A percentile compares a stretch with the other conserved stretches of the same genome.
Conservation (phyloP, 176 grass and related monocot genomes). For the Panicum miliaceum region DNA sequence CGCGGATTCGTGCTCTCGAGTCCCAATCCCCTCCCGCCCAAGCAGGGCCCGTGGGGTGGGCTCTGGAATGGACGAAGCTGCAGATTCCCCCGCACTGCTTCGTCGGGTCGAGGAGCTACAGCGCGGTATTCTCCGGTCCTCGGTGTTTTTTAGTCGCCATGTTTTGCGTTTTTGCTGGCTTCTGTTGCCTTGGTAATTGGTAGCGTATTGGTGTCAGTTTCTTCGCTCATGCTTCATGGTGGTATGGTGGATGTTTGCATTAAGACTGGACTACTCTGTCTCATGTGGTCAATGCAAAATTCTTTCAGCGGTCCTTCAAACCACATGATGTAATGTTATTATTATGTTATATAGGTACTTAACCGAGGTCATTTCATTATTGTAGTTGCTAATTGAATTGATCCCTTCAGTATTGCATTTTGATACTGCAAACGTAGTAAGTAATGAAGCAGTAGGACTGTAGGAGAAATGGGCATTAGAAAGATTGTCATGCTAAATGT, state of each 20-base stretch:
- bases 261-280: background rate
- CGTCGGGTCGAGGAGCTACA: slow-evolving; percentile 23
- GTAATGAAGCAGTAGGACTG: background rate
- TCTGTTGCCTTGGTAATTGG: background rate
- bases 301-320: background rate
- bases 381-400: background rate
- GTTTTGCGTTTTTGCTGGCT: background rate
- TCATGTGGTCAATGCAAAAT: background rate
- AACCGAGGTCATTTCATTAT: background rate
- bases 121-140: slow-evolving; percentile 1
- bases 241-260: background rate
- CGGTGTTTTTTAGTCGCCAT: background rate
- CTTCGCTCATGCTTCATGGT: background rate
- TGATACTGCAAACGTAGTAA: background rate
- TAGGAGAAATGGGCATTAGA: background rate
- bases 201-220: background rate
- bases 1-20: background rate
- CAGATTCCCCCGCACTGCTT: background rate
- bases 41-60: background rate
- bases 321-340: background rate
- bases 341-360: background rate
- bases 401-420: slow-evolving; percentile 7
- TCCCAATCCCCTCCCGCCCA: background rate
- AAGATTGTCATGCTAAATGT: background rate
- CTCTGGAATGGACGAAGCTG: slow-evolving; percentile 33